A percentile compares a stretch with the other conserved stretches of the same genome.
These are phyloP conservation scores for Trichoderma gamsii DNA, from an alignment of 495 filamentous ascomycete species.

Conservation along the genomic window DNA sequence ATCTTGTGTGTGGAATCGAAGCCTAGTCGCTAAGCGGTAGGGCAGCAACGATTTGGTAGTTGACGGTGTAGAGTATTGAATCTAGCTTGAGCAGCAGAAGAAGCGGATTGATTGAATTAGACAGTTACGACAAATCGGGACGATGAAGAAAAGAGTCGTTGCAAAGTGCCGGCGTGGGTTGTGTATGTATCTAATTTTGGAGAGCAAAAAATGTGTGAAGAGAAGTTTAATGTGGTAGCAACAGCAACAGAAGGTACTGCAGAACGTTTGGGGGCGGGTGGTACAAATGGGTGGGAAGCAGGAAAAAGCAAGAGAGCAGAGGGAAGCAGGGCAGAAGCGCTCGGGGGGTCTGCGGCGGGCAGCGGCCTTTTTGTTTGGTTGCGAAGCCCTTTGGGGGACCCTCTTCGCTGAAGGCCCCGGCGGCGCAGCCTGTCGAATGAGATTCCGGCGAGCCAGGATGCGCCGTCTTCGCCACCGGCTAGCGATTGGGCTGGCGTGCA, in stretches of 20 bases:
- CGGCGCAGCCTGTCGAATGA: conserved; percentile 12
- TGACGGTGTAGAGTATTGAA: too few species aligned
- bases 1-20: background rate
- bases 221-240: background rate
- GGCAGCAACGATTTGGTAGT: background rate
- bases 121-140: background rate
- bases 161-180: background rate
- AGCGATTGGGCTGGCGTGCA: conserved; percentile 14
- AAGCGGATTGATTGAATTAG: background rate
- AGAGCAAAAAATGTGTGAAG: background rate
- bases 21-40: background rate
- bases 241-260: background rate
- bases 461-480: conserved; percentile 12
- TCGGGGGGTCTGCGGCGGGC: background rate
- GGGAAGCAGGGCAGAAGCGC: conserved; percentile 11
- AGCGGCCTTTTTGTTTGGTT: conserved; percentile 14
- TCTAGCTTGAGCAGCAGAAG: background rate
- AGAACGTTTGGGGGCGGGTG: conserved; percentile 4
- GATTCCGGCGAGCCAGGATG: conserved; percentile 13
- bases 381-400: background rate
- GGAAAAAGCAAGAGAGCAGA: background rate
- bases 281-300: background rate
- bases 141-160: background rate
- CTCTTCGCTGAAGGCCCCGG: background rate
- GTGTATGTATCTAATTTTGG: background rate